phyloP scores from a whole-genome alignment of 176 grass and related monocot genomes.

The Leersia perrieri region DNA sequence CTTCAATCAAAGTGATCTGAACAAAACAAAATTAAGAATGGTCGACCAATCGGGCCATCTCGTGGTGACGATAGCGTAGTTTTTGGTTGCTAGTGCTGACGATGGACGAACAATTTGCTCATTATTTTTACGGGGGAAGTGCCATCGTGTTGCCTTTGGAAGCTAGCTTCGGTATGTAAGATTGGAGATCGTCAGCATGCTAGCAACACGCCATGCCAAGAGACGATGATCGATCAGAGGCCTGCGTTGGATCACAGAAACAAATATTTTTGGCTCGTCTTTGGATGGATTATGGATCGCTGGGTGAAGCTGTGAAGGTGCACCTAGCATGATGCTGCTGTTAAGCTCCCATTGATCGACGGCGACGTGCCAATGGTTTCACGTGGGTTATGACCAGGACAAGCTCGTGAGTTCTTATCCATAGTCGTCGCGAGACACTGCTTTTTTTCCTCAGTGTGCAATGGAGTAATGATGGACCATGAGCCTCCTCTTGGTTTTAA shows the following conservation, averaged over 20 bases:
- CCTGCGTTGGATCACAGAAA: neutral
- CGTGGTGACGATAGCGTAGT: neutral
- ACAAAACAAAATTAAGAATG: neutral
- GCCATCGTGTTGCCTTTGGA: neutral
- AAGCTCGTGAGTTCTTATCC: neutral
- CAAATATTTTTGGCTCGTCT: neutral
- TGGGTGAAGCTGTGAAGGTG: neutral
- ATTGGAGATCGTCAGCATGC: neutral
- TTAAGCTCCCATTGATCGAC: slow-evolving; percentile 10
- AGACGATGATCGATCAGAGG: neutral
- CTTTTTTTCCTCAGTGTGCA: neutral
- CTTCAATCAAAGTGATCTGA: neutral
- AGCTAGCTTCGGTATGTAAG: neutral
- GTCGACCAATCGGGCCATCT: neutral
- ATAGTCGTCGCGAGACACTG: neutral
- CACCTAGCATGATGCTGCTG: neutral
- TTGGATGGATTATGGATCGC: neutral
- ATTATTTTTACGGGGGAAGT: neutral
- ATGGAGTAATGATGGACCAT: neutral
- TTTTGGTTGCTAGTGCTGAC: neutral
- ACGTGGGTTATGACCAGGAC: slow-evolving; percentile 38
- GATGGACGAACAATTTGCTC: neutral
- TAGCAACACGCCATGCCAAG: neutral
- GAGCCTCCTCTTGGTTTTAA: neutral
- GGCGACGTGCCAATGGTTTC: slow-evolving; percentile 37